Percentiles rank a stretch among this genome's conserved stretches.
Conservation (phyloP, 352 stramenopile genomes). For the Phytopythium oedochilum region DNA sequence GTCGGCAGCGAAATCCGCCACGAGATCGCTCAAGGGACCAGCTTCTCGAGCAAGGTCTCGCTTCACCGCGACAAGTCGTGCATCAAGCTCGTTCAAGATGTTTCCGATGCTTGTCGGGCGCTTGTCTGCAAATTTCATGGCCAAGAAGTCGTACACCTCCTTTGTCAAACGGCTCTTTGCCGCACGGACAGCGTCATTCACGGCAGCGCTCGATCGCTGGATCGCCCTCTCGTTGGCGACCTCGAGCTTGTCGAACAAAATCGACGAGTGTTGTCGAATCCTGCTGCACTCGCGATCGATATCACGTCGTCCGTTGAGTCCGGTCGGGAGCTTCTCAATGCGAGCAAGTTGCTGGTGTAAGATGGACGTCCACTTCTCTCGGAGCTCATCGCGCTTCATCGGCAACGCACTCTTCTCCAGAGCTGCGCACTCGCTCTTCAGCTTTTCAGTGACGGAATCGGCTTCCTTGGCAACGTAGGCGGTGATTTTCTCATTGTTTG, state of each 20-base stretch:
- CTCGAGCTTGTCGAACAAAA: conserved; percentile 72
- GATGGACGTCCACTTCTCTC: conserved; percentile 43
- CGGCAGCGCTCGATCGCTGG: conserved; percentile 40
- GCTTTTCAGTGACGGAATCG: conserved; percentile 42
- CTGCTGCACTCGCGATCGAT: conserved; percentile 53
- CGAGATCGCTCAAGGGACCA: conserved; percentile 15
- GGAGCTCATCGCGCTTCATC: conserved; percentile 48
- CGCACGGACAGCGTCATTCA: conserved; percentile 47
- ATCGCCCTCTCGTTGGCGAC: conserved; percentile 71
- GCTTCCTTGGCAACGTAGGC: conserved; percentile 46
- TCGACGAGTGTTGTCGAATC: conserved; percentile 47
- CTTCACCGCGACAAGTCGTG: conserved; percentile 15
- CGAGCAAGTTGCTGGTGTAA: conserved; percentile 39
- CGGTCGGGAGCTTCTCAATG: conserved; percentile 43
- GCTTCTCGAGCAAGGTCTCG: conserved; percentile 23
- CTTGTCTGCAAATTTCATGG: conserved; percentile 49
- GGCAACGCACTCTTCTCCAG: conserved; percentile 60
- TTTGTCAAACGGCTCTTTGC: conserved; percentile 60
- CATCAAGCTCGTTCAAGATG: conserved; percentile 55
- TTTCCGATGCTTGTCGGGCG: conserved; percentile 48
- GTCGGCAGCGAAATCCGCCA: conserved; percentile 38
- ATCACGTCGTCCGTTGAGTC: conserved; percentile 36
- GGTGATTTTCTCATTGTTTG: conserved; percentile 65
- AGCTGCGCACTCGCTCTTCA: conserved; percentile 46
- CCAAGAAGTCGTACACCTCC: conserved; percentile 52